Conservation (phyloP, 176 grass and related monocot species). For the Oryza officinalis region DNA sequence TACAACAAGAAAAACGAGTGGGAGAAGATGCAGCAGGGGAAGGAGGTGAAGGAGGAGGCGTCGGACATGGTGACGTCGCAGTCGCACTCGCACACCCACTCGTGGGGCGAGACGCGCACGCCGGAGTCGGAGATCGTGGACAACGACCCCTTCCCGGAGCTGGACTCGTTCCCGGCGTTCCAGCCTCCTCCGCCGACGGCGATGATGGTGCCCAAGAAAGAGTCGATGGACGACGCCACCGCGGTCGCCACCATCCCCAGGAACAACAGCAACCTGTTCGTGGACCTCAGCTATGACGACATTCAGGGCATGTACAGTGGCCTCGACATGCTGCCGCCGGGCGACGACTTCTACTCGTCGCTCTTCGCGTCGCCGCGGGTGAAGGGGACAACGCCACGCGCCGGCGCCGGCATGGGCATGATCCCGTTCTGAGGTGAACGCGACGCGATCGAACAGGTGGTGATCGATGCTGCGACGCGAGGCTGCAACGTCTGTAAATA, state of each 20-base stretch:
- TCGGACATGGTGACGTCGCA: conserved; percentile 44
- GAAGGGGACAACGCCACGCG: conserved; percentile 9
- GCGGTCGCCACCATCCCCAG: background rate
- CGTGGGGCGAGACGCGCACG: conserved; percentile 66
- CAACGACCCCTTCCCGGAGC: conserved; percentile 54
- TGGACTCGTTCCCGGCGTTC: conserved; percentile 44
- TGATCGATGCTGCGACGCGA: background rate
- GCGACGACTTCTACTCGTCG: conserved; percentile 50
- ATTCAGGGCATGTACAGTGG: conserved; percentile 63
- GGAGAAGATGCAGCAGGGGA: conserved; percentile 68
- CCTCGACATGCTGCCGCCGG: conserved; percentile 46
- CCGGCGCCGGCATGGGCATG: conserved; percentile 23
- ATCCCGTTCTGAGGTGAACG: conserved; percentile 34
- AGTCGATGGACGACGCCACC: conserved; percentile 19
- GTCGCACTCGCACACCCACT: conserved; percentile 51
- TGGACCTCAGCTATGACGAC: conserved; percentile 66
- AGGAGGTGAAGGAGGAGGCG: conserved; percentile 39
- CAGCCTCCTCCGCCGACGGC: conserved; percentile 24
- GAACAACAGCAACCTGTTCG: conserved; percentile 46
- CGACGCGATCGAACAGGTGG: background rate
- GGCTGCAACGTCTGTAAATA: conserved; percentile 40
- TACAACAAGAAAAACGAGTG: conserved; percentile 94
- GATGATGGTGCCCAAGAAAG: conserved; percentile 56
- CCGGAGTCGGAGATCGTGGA: conserved; percentile 65
- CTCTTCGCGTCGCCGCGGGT: conserved; percentile 50